Conservation (phyloP, 441 rosid species). For the Manihot esculenta region DNA sequence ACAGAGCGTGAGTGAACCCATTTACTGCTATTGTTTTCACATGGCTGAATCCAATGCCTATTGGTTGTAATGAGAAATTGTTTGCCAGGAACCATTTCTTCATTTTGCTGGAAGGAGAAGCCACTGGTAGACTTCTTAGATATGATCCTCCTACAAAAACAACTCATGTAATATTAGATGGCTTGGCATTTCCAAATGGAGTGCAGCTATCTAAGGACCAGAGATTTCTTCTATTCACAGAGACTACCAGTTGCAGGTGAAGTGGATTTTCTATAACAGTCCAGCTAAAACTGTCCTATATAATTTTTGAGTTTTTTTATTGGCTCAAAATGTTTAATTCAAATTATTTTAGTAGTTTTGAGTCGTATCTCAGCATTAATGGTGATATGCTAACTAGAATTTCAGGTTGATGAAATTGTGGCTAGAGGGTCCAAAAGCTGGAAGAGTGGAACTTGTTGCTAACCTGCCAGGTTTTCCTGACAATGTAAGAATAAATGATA, state of each 20-base stretch:
- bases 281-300: too few species aligned
- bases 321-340: too few species aligned
- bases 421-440: constrained; percentile 75
- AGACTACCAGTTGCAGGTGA: constrained; percentile 93
- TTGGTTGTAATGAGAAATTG: background rate
- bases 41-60: too few species aligned
- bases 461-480: constrained; percentile 93
- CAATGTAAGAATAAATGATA: constrained; percentile 74
- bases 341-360: too few species aligned
- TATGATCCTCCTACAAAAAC: constrained; percentile 78
- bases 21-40: background rate
- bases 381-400: too few species aligned
- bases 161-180: constrained; percentile 74
- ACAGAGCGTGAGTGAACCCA: constrained; percentile 58
- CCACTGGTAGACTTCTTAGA: constrained; percentile 88
- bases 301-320: too few species aligned
- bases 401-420: constrained; percentile 72
- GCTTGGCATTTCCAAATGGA: constrained; percentile 95
- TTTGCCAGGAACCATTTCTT: constrained; percentile 78
- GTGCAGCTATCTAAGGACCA: constrained; percentile 80
- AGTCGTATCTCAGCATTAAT: too few species aligned
- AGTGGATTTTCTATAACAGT: too few species aligned
- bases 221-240: constrained; percentile 77
- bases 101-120: constrained; percentile 90
- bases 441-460: constrained; percentile 50